Percentiles rank a stretch among this genome's conserved stretches.
Conservation (phyloP, 345 rosid genomes). For the Fremontodendron californicum region DNA sequence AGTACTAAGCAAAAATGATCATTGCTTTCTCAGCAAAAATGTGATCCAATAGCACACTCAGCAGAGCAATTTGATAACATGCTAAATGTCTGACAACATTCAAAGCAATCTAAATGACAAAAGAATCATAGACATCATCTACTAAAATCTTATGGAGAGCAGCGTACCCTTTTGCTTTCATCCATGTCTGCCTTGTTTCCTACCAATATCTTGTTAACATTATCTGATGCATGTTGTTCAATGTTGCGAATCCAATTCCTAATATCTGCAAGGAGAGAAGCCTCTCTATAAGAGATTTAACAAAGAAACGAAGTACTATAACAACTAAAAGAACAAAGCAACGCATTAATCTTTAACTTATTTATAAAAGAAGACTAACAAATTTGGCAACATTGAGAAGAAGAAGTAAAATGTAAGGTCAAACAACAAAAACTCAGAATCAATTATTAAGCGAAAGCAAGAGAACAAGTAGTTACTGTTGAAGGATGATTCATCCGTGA, state of each 20-base stretch:
- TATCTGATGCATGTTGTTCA: constrained; percentile 98
- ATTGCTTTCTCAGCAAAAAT: neutral
- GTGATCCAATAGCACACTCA: neutral
- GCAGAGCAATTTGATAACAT: neutral
- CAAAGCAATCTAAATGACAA: neutral
- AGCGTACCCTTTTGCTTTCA: constrained; percentile 84
- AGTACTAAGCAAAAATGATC: neutral
- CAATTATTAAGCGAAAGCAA: constrained; percentile 2
- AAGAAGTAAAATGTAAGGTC: neutral
- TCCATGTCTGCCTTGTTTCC: constrained; percentile 99
- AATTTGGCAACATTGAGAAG: neutral
- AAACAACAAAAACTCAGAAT: neutral
- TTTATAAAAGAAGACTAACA: neutral
- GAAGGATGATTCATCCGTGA: constrained; percentile 84
- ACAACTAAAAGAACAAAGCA: constrained; percentile 12
- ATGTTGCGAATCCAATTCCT: constrained; percentile 99
- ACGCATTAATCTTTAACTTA: neutral
- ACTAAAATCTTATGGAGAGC: neutral
- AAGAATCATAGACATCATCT: neutral
- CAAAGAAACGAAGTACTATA: neutral
- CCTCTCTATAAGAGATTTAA: constrained; percentile 6
- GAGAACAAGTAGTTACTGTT: constrained; percentile 50
- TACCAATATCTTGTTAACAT: constrained; percentile 92
- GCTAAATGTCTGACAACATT: neutral
- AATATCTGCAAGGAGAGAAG: constrained; percentile 57